Evolutionary conservation across 768 basidiomycete species (phyloP), one percentile per base, ranked within the genome.

Genomic region (Tylopilus rubrobrunneus): DNA sequence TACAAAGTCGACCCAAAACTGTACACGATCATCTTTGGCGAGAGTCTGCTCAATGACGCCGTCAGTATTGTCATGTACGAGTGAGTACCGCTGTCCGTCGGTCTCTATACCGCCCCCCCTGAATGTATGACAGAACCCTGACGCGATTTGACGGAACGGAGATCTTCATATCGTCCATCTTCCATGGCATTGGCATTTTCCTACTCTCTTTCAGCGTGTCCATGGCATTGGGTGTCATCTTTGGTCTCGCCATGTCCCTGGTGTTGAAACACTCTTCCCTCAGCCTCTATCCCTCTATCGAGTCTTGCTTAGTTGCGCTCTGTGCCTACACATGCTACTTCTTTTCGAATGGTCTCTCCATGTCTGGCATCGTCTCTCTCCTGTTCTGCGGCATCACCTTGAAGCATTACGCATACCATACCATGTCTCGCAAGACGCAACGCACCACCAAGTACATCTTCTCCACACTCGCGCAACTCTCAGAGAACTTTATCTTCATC

Each of bases 21-120:
- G 9, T 98, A 98, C 74, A 89, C 86, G 43, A 82, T 98, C 71
- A 99, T 99, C 59, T 99, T 98, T 65, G 97, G 97, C 27, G 97
- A 98, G 71, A 90, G 87, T 71, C 78, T 99, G 54, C 74, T 99
- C 55, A 99, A 99, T 73, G 97, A 99, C 77, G 97, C 97, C 19
- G 97, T 98, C 65, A 93, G 92, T 80, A 98, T 98, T 76, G 95
- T 98, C 71, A 94, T 99, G 90, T 98, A 98, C 72, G 97, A 99
- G 94, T 98, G 69, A 78, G 94, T 88, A 56, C 3, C 29, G 7
- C 19, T 15, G 11, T 25, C 48, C 28, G 39, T 44, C 47, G 10
- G 45, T 45, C 15, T 47, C 33, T 12, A 4, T 2, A n/a, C 28
- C 15, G 17, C 40, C 28, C 51, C 37, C 49, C n/a, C n/a, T 59